Base-by-base conservation (phyloP, 2,329 filamentous ascomycete genomes). In the Graphiopsis chlorocephala region DNA sequence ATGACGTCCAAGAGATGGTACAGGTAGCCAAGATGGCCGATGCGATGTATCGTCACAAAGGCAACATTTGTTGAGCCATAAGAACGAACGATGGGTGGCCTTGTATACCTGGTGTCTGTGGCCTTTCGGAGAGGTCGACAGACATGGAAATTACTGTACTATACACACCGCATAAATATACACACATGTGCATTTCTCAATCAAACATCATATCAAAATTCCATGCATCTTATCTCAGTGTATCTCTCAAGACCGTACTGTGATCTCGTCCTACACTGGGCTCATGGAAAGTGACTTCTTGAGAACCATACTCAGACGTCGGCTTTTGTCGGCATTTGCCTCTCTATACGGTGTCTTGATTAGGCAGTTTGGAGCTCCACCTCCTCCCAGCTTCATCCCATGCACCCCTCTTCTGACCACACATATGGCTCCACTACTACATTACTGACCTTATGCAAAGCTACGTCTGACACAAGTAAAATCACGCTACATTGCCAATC, bases 11-110 rank as follows among this genome's bases (percentile, higher is more conserved):
- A 64, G 91, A 95, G 81, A 98, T 98, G 94, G 83, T 79, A 47
- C 85, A 92, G 78, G 93, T 97, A 33, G 88, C 87, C 1, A 90
- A 85, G 75, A 94, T 98, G 88, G 87, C 92, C 10, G 94, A 98
- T 84, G 93, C 93, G n/a, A 93, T 97, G 25, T 75, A 72, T 65
- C 68, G 70, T 12, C 5, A n/a, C 29, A 15, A 33, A 12, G 2
- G 4, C 12, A 59, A 28, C 3, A 2, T 4, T n/a, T 4, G 2
- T 15, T 25, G 8, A 47, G 8, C n/a, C 31, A 14, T 3, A 47
- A 23, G 33, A 28, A 29, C 23, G 33, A 47, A 33, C 25, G 29
- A 58, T 15, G 23, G 20, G 15, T 38, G 12, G n/a, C 55, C n/a
- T 31, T 17, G 26, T 14, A 5, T 31, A 25, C 17, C 26, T 23